These are phyloP conservation scores for Arctium lappa DNA, from an alignment of 129 eudicot species.

Conservation along the genomic window DNA sequence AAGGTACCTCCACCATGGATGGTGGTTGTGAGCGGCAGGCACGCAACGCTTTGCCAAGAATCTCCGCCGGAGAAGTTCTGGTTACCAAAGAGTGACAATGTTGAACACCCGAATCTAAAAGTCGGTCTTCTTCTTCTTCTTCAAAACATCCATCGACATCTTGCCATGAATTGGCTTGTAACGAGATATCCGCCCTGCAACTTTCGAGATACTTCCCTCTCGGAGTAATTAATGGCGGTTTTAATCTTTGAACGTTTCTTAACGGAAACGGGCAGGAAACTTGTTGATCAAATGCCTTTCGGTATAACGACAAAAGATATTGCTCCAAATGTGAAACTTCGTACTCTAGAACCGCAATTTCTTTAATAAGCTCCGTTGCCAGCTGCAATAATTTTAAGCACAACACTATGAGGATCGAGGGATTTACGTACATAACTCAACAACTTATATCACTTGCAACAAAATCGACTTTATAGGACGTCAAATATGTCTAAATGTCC, in stretches of 20 bases:
- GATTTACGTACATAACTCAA: too few species aligned
- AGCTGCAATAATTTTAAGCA: conserved; percentile 48
- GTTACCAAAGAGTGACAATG: conserved; percentile 76
- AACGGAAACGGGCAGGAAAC: conserved; percentile 51
- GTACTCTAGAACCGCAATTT: conserved; percentile 68
- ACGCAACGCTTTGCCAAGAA: conserved; percentile 57
- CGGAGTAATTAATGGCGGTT: conserved; percentile 52
- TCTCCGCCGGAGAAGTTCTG: conserved; percentile 37
- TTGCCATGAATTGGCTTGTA: conserved; percentile 30
- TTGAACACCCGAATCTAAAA: conserved; percentile 51
- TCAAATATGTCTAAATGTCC: background rate
- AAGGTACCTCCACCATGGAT: conserved; percentile 82
- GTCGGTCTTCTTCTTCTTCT: conserved; percentile 28
- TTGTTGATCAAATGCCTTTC: conserved; percentile 74
- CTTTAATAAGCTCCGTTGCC: conserved; percentile 72
- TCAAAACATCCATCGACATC: conserved; percentile 21
- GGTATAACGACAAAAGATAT: conserved; percentile 77
- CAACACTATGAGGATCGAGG: background rate
- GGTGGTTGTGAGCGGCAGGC: conserved; percentile 89
- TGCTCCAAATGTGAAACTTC: conserved; percentile 88
- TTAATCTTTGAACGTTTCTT: conserved; percentile 34
- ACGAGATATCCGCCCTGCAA: conserved; percentile 43
- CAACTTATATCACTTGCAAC: background rate
- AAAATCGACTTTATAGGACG: background rate
- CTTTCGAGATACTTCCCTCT: conserved; percentile 53